Percentiles rank a stretch among this genome's conserved stretches.
Conservation (phyloP, 2,329 filamentous ascomycete species). For the Kalmusia sp. region DNA sequence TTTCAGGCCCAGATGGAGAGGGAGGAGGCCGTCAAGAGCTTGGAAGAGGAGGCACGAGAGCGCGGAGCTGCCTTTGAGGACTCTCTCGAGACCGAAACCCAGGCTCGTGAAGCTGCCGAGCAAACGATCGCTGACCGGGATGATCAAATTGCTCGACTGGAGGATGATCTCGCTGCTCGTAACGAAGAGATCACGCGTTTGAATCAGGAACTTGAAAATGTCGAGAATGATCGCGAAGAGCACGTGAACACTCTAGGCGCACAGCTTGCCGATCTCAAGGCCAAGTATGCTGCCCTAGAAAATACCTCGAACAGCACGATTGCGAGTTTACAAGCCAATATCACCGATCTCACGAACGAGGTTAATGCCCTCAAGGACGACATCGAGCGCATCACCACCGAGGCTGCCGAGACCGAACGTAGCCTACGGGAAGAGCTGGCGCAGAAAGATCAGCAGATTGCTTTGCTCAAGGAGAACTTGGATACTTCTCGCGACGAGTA, state of each 20-base stretch:
- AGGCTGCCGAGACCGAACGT: conserved; percentile 31
- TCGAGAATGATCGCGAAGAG: conserved; percentile 38
- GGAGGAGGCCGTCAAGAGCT: conserved; percentile 44
- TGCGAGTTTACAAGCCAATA: conserved; percentile 43
- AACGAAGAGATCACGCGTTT: conserved; percentile 30
- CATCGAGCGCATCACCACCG: conserved; percentile 43
- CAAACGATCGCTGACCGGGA: conserved; percentile 41
- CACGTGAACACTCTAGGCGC: conserved; percentile 44
- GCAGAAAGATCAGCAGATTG: conserved; percentile 31
- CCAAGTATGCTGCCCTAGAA: conserved; percentile 41
- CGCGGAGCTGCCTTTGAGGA: conserved; percentile 48
- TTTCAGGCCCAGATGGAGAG: conserved; percentile 55
- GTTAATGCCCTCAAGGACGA: conserved; percentile 47
- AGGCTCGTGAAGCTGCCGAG: conserved; percentile 48
- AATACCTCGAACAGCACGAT: conserved; percentile 40
- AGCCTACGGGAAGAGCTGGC: conserved; percentile 35
- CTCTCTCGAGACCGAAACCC: conserved; percentile 48
- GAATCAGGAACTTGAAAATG: conserved; percentile 40
- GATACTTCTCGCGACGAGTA: conserved; percentile 28
- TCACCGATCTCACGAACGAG: conserved; percentile 50
- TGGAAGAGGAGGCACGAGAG: conserved; percentile 47
- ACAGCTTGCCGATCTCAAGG: conserved; percentile 40
- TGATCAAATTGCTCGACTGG: conserved; percentile 42
- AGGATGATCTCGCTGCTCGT: conserved; percentile 37
- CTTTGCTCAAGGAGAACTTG: conserved; percentile 29